Evolutionary conservation across 192 early-diverging fungal genomes (phyloP), one percentile per base, ranked within the genome.

Genomic region (Coemansia sp.): DNA sequence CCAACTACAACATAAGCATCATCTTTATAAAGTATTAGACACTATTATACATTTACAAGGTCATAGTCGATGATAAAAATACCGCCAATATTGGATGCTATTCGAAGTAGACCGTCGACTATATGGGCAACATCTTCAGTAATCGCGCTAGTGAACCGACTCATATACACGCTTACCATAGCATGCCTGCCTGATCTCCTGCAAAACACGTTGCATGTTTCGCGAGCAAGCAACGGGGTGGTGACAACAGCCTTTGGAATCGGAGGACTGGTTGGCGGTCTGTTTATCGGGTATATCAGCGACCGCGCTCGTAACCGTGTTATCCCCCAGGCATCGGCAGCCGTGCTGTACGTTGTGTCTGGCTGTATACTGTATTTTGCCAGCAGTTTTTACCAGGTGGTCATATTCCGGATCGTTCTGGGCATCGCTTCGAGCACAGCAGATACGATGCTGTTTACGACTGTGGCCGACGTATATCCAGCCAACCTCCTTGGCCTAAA

Each of bases 391-490:
- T 72, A 79, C 50, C 70, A 70, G 33, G 59, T 79, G 5, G 64
- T 79, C 4, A 27, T 73, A 5, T 79, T 79, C 37, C 59, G 76
- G 6, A 48, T 79, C 13, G 45, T 79, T 0, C 61, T 79, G 9
- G 76, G 76, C 4, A 55, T 65, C 8, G 70, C 76, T 1, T 79
- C 76, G 10, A 79, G 76, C 40, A 67, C 66, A 9, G 70, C 76
- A 9, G 76, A 79, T 37, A 74, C 71, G 0, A 79, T 79, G 70
- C 67, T 79, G 19, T 79, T 74, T 59, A 74, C 76, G 6, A 70
- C 71, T 15, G 76, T 79, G 17, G 76, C 76, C 31, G 76, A 79
- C 36, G 76, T 79, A 27, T 79, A 79, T 30, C 76, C 76, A 1
- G 67, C 76, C 0, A 67, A 70, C 20, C 61, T 79, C 14, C 71